Base-by-base conservation (phyloP, 2,329 filamentous ascomycete species). In the Epichloe sp. region DNA sequence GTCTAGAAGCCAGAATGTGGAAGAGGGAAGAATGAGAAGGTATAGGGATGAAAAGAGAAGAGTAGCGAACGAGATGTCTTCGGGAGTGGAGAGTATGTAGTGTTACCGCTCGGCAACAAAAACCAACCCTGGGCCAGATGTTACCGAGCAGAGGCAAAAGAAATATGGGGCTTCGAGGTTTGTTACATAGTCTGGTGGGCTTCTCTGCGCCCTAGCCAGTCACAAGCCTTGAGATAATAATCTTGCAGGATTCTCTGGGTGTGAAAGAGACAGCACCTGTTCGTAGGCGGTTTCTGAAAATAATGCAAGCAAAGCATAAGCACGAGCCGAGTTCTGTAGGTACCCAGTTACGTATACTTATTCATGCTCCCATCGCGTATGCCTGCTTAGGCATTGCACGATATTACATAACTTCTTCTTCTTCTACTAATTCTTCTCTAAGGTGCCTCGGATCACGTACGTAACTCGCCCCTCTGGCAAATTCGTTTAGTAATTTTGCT, bases 141-240 rank as follows among this genome's bases (percentile, higher is more conserved):
- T 53, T 55, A 40, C 51, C 53, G 53, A 54, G 55, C 51, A 54
- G 40, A 48, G 49, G 54, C 43, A 46, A 50, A 44, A 37, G 36
- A 42, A 50, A 15, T 34, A 35, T 43, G 37, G 34, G 47, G 31
- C 19, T 31, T 21, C n/a, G 15, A 17, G 15, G 26, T 31, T 31
- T 31, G 26, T 17, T 21, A 3, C n/a, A 40, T 36, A 36, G 45
- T 17, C 21, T 23, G 5, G 14, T 49, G 47, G 34, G 41, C 10
- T 37, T 21, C 6, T 14, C 12, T 6, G 3, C 5, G 19, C 19
- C 41, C 44, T 50, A 56, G 54, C 60, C 60, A 62, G 53, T 60
- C 56, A 62, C 37, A 54, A 52, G 51, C 53, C 45, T 48, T 38
- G 53, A 55, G 58, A 61, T 57, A 55, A 58, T 58, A 62, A 62